Evolutionary conservation across 2,329 filamentous ascomycete species (phyloP), one percentile per base, ranked within the genome.

Genomic region (Daldinia sp.): DNA sequence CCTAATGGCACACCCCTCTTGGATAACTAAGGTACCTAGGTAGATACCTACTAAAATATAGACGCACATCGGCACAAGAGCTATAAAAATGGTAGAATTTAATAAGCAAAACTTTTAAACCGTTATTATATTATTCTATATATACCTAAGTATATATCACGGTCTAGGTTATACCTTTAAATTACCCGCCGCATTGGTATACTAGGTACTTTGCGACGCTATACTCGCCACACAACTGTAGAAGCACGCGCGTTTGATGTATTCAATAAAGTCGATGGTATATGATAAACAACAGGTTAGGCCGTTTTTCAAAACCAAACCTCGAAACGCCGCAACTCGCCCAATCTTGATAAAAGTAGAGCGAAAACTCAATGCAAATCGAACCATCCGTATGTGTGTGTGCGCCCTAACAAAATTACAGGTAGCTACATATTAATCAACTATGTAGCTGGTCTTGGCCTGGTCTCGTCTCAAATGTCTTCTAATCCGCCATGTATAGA

Each of bases 351-450:
- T 17, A 47, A 17, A 35, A 55, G 35, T 47, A 23, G 41, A 8
- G 41, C 21, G 21, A 32, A 52, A 58, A 52, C 27, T 29, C 29
- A 47, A 56, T 47, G 52, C 43, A 45, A 34, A 9, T 15, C 15
- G 25, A 19, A 25, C 21, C 21, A n/a, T 11, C 29, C 29, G 29
- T 11, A 7, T 32, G 29, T 39, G 45, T 11, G 43, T n/a, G 27
- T 34, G 45, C 47, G 35, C 35, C 35, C 60, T 35, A 48, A 49
- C 58, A 66, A 35, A 68, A 34, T 54, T 60, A 50, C 48, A 51
- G 37, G 27, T 32, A 32, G 29, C 6, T 32, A 48, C 45, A 66
- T 58, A 58, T 66, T 58, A 55, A 29, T 49, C 37, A 43, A 32
- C 30, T 57, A 55, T 59, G 51, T 62, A 49, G 41, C 27, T 56